Conservation (phyloP, 495 filamentous ascomycete genomes). For the Xylaria grammica region DNA sequence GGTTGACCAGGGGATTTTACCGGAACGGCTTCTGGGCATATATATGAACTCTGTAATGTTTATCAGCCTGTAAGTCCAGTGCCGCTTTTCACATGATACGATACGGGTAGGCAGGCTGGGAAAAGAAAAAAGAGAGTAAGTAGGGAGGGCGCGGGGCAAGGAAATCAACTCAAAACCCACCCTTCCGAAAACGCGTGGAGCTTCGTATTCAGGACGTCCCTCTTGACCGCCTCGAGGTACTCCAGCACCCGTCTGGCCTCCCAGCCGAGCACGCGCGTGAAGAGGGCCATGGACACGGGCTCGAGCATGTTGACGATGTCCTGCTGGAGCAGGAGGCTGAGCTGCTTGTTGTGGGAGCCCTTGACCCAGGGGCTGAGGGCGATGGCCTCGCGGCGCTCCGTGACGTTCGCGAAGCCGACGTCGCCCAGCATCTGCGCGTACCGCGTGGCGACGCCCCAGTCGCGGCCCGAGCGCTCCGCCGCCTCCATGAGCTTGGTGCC, state of each 20-base stretch:
- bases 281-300: constrained; percentile 23
- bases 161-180: constrained; percentile 7
- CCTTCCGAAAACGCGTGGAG: constrained; percentile 25
- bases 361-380: constrained; percentile 31
- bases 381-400: constrained; percentile 25
- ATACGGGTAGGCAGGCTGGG: too few species aligned
- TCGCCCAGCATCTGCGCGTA: constrained; percentile 27
- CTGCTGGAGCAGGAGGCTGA: constrained; percentile 25
- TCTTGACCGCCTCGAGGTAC: constrained; percentile 19
- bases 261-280: constrained; percentile 31
- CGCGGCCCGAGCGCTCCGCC: constrained; percentile 18
- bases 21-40: constrained; percentile 11
- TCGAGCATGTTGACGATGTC: constrained; percentile 26
- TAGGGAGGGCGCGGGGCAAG: neutral
- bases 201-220: constrained; percentile 18
- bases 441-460: constrained; percentile 24
- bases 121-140: neutral
- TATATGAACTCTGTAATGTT: constrained; percentile 9
- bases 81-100: neutral
- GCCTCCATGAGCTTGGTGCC: constrained; percentile 27
- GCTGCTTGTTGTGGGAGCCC: constrained; percentile 29
- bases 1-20: too few species aligned
- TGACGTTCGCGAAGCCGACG: constrained; percentile 29
- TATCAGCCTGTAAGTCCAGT: neutral
- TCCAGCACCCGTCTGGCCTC: constrained; percentile 5